phyloP scores from a whole-genome alignment of 2,329 filamentous ascomycete species.

The Aureobasidium sp. region DNA sequence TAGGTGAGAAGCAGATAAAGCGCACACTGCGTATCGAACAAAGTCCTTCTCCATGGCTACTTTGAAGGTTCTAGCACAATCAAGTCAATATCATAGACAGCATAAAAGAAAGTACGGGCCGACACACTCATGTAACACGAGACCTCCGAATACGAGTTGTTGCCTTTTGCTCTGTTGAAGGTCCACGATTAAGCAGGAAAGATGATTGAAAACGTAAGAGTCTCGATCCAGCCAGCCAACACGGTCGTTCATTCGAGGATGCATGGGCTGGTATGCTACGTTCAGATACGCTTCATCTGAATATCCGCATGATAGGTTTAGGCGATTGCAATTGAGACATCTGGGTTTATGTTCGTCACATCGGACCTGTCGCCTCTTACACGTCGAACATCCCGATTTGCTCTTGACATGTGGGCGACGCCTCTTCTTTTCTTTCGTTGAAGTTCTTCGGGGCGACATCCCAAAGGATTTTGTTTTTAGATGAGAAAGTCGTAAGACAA shows the following conservation, averaged over 20 bases:
- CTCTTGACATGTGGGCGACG: constrained; percentile 4
- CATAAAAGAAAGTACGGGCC: not conserved
- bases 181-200: not conserved
- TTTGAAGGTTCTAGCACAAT: not conserved
- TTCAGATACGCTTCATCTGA: not conserved
- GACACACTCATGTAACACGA: not conserved
- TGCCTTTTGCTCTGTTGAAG: not conserved
- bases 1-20: not conserved
- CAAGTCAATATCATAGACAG: not conserved
- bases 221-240: not conserved
- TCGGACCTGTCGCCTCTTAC: not conserved
- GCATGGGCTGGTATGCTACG: not conserved
- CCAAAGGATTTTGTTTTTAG: not conserved
- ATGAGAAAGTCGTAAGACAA: not conserved
- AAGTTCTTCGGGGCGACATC: not conserved
- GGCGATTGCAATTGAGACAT: not conserved
- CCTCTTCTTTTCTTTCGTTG: not conserved
- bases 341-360: not conserved
- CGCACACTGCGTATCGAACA: not conserved
- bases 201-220: not conserved
- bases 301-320: not conserved
- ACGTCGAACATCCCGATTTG: not conserved
- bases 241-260: not conserved
- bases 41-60: not conserved
- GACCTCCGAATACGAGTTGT: not conserved